These are phyloP conservation scores for Dactylella cylindrospora DNA, from an alignment of 2,329 filamentous ascomycete genomes.

Conservation along the genomic window DNA sequence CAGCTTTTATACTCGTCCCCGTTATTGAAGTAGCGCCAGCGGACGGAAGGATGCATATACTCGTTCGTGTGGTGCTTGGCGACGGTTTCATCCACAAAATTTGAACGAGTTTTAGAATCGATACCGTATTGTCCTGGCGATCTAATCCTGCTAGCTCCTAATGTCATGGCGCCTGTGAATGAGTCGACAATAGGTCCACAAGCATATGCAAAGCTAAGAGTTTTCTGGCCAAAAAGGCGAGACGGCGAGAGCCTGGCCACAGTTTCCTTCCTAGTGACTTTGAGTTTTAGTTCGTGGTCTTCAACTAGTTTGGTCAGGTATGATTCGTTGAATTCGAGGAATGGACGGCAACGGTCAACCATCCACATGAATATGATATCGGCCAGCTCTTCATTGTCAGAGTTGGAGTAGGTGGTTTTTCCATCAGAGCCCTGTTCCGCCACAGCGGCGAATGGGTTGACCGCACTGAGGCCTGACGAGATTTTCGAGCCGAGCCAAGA, in stretches of 20 bases:
- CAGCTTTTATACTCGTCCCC: slow-evolving; percentile 38
- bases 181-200: slow-evolving; percentile 37
- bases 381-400: slow-evolving; percentile 48
- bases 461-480: slow-evolving; percentile 21
- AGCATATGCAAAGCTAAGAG: slow-evolving; percentile 32
- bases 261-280: slow-evolving; percentile 25
- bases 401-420: slow-evolving; percentile 12
- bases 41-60: slow-evolving; percentile 37
- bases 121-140: slow-evolving; percentile 34
- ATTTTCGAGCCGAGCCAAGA: slow-evolving; percentile 9
- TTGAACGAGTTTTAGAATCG: slow-evolving; percentile 29
- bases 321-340: slow-evolving; percentile 46
- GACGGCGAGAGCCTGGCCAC: slow-evolving; percentile 5
- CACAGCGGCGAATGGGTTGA: slow-evolving; percentile 18
- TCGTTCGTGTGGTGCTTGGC: slow-evolving; percentile 34
- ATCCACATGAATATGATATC: slow-evolving; percentile 54
- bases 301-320: slow-evolving; percentile 41
- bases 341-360: slow-evolving; percentile 50
- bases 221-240: slow-evolving; percentile 25
- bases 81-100: slow-evolving; percentile 31
- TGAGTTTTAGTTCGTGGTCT: slow-evolving; percentile 26
- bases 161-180: slow-evolving; percentile 17
- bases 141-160: slow-evolving; percentile 33
- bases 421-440: slow-evolving; percentile 32
- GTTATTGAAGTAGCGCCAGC: slow-evolving; percentile 42